Evolutionary conservation across 345 rosid species (phyloP).

Genomic region (Firmiana major): DNA sequence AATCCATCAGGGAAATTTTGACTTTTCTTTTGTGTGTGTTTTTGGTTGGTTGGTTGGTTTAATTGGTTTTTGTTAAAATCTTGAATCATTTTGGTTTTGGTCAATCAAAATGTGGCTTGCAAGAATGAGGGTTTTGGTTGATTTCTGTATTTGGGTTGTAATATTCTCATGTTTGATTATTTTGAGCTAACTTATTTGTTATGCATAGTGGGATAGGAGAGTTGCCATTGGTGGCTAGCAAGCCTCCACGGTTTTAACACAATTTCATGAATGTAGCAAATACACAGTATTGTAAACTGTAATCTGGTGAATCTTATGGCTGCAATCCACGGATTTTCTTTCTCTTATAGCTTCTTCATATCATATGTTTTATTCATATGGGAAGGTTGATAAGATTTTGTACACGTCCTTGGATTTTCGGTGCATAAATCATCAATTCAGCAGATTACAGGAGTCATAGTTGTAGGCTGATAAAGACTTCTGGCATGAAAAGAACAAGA

Average conservation of each 20-base stretch:
- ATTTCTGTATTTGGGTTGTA: slow-evolving; percentile 13
- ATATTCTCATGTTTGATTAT: background rate
- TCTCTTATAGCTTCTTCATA: background rate
- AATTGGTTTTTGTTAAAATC: slow-evolving; percentile 9
- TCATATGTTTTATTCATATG: background rate
- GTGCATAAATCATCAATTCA: background rate
- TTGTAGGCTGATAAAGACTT: background rate
- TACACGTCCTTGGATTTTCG: background rate
- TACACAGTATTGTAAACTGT: background rate
- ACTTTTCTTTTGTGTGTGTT: slow-evolving; percentile 27
- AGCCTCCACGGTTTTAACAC: slow-evolving; percentile 16
- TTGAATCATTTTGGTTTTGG: slow-evolving; percentile 16
- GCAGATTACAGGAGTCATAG: background rate
- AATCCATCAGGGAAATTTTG: slow-evolving; percentile 25
- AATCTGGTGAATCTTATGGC: background rate
- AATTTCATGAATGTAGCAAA: background rate
- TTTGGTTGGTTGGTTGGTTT: slow-evolving; percentile 21
- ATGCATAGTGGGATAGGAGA: slow-evolving; percentile 7
- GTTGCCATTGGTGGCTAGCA: background rate
- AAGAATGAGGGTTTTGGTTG: slow-evolving; percentile 10
- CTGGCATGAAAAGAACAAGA: too few species aligned
- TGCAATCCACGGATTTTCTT: background rate
- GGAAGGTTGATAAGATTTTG: background rate
- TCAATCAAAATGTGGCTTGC: slow-evolving; percentile 1
- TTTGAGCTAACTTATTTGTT: slow-evolving; percentile 13